These are phyloP conservation scores for Westerdykella sp. DNA, from an alignment of 2,329 filamentous ascomycete genomes.

Conservation along the genomic window DNA sequence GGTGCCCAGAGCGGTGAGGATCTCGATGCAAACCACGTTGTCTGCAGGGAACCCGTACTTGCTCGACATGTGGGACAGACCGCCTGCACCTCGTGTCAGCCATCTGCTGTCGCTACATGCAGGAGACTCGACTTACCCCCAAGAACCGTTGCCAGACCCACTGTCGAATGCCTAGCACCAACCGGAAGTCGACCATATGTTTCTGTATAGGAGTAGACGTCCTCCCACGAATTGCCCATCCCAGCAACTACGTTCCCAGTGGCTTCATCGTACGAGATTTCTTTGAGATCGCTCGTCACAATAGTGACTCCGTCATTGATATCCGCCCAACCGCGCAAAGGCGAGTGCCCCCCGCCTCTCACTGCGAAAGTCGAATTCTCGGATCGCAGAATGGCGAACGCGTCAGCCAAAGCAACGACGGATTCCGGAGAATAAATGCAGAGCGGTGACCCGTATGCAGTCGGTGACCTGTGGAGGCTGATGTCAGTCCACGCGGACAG, in stretches of 20 bases:
- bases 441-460: constrained; percentile 1
- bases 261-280: constrained; percentile 3
- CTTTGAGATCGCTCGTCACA: constrained; percentile 32
- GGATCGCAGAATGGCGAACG: not conserved
- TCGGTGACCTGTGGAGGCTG: constrained; percentile 1
- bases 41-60: constrained; percentile 42
- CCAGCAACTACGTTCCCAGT: constrained; percentile 6
- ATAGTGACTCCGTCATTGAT: constrained; percentile 38
- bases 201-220: constrained; percentile 31
- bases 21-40: constrained; percentile 40
- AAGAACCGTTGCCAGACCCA: constrained; percentile 31
- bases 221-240: constrained; percentile 14
- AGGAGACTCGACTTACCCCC: not conserved
- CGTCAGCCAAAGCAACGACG: not conserved
- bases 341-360: not conserved
- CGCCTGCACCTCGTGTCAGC: constrained; percentile 36
- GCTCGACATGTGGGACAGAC: constrained; percentile 32
- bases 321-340: constrained; percentile 18
- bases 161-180: constrained; percentile 39
- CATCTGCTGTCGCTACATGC: not conserved
- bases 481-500: not conserved
- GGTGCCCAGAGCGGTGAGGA: constrained; percentile 38
- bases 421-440: constrained; percentile 2
- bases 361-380: constrained; percentile 1
- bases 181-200: constrained; percentile 25